Evolutionary conservation across 169 alveolate genomes (phyloP).

Genomic region (Condylostoma magnum): DNA sequence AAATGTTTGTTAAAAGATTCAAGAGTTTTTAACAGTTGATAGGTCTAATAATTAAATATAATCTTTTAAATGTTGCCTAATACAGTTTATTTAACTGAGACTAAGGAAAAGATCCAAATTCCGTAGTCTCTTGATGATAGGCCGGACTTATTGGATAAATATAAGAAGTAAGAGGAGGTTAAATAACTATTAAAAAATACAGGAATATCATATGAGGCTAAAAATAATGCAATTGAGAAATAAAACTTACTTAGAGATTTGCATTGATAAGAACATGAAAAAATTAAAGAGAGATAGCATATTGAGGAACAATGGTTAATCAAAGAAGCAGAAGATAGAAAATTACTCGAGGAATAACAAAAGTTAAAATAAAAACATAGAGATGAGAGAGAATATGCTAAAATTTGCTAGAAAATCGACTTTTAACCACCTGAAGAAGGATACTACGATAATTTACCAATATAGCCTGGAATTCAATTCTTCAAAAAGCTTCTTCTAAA

Average conservation of each 20-base stretch:
- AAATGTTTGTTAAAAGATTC: background rate
- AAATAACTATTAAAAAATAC: background rate
- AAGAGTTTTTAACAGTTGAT: background rate
- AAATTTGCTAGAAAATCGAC: background rate
- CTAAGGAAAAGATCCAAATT: background rate
- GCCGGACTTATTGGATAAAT: background rate
- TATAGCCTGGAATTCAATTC: constrained; percentile 14
- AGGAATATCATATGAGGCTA: background rate
- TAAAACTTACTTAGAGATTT: background rate
- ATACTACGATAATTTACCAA: background rate
- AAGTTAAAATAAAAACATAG: background rate
- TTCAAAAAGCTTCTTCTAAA: background rate
- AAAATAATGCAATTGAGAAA: background rate
- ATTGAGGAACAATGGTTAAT: background rate
- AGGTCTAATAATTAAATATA: too few relatives aligned
- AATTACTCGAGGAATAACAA: background rate
- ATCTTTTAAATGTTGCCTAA: too few relatives aligned
- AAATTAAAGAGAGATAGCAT: background rate
- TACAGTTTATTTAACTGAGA: background rate
- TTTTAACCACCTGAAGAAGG: background rate
- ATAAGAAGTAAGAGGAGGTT: background rate
- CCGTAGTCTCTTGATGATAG: constrained; percentile 8
- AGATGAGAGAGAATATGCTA: background rate
- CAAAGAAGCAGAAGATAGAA: background rate
- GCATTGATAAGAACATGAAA: background rate